Evolutionary conservation across 805 yeast genomes (phyloP), one percentile per base, ranked within the genome.

Genomic region (Saccharomycodes ludwigii): DNA sequence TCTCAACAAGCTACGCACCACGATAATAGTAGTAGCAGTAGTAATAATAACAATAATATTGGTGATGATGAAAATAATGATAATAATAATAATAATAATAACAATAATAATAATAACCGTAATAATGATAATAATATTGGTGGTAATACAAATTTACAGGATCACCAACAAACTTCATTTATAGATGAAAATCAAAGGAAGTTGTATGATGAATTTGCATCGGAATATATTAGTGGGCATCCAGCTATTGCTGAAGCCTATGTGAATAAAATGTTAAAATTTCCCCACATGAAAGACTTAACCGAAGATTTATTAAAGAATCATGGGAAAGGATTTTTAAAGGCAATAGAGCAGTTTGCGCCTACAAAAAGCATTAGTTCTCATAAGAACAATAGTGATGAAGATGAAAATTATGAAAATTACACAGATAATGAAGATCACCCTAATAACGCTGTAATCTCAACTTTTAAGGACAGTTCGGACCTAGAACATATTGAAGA

Each of bases 301-400:
- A 91, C 94, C 1, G 93, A 83, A 41, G 93, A 83, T 46, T 53
- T 85, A 18, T 63, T 83, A 43, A 71, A 71, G 42, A 76, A 76
- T 47, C 82, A 79, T 39, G 94, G 94, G n/a, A 67, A 68, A 40
- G 70, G 74, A 25, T 81, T 84, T 40, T 66, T 83, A 20, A 76
- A 76, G 40, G 76, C 82, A 66, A 76, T 85, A 71, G 93, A 83
- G 50, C 67, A 22, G 13, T 18, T 24, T 6, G 8, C 6, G 27
- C 15, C 5, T 7, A 24, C 13, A n/a, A 24, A 8, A 22, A 11
- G 24, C 24, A 22, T 22, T 22, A 11, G 12, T 22, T n/a, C 6
- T n/a, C 24, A 6, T 11, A 8, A 8, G n/a, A 22, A 26, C 4
- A 17, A 17, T 13, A 12, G 17, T 12, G 29, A 26, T 14, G 30